A percentile compares a stretch with the other conserved stretches of the same genome.
Evolutionary conservation across 2,329 filamentous ascomycete species (phyloP).

Genomic region (Fusarium gaditjirri): DNA sequence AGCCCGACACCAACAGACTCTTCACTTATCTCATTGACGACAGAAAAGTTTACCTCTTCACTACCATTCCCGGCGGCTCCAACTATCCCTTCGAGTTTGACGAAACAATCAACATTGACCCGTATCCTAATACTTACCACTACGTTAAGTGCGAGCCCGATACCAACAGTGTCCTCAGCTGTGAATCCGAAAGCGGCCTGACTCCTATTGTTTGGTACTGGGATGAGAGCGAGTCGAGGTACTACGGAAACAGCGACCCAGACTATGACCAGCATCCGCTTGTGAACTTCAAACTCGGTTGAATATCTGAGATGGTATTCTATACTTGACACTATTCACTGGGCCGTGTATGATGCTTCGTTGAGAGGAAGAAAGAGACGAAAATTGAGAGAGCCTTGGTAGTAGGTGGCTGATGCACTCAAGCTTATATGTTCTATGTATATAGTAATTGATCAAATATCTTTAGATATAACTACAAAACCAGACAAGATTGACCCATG

Average conservation of each 20-base stretch:
- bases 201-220: not conserved
- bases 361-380: not conserved
- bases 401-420: not conserved
- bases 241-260: rapidly evolving
- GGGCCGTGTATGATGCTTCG: not conserved
- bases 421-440: not conserved
- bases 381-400: no score
- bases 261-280: rapidly evolving
- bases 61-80: not conserved
- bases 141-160: not conserved
- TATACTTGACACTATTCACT: not conserved
- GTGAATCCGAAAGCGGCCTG: not conserved
- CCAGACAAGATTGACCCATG: not conserved
- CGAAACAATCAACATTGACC: no score
- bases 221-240: rapidly evolving
- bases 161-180: not conserved
- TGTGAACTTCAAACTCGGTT: not conserved
- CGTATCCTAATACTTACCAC: not conserved
- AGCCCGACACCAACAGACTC: not conserved
- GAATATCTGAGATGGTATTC: not conserved
- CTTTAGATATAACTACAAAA: no score
- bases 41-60: not conserved
- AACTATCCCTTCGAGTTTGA: not conserved
- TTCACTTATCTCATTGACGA: not conserved
- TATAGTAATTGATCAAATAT: not conserved